Evolutionary conservation across 1,284 basidiomycete species (phyloP), one percentile per base, ranked within the genome.

Genomic region (Trichosporon coremiiforme): DNA sequence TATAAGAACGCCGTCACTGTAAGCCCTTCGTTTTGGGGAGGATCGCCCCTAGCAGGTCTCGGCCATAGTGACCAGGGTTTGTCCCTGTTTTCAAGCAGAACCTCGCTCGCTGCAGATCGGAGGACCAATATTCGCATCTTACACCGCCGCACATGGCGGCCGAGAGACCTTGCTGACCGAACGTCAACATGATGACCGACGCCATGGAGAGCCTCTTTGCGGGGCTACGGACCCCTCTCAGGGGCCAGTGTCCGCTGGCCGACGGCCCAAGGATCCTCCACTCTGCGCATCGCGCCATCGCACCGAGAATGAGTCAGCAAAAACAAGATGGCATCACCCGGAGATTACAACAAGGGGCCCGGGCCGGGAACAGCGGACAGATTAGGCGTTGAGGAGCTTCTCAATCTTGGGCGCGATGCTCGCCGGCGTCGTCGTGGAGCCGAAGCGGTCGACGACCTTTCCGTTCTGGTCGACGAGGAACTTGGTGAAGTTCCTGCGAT

Each of bases 401-500:
- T 80, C 77, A 62, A 82, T 81, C 66, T 79, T 78, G 33, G 68
- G 65, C 68, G 75, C 74, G 65, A 82, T 70, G 41, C 70, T 68
- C 57, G 78, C 75, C n/a, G 81, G 81, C 67, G 75, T 81, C 38
- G 77, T 79, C 6, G 74, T 71, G 5, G 78, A 71, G 31, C 73
- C 73, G 68, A 73, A 82, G 66, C 81, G 77, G 4, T 75, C 77
- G 35, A 78, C 78, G 22, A 79, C 71, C 20, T 78, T 67, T 45
- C 81, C 81, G 9, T 82, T 57, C 20, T 69, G 64, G 72, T 82
- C 74, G 9, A 83, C 74, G n/a, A 83, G 76, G 75, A 80, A 82
- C 73, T 82, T 81, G 38, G 77, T 79, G 70, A 82, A 82, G 75
- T 82, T 82, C 78, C 79, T 79, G 38, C 7, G 15, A 13, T 55